Evolutionary conservation across 1,139 yeast genomes (phyloP).

Genomic region (Geotrichum restrictum): DNA sequence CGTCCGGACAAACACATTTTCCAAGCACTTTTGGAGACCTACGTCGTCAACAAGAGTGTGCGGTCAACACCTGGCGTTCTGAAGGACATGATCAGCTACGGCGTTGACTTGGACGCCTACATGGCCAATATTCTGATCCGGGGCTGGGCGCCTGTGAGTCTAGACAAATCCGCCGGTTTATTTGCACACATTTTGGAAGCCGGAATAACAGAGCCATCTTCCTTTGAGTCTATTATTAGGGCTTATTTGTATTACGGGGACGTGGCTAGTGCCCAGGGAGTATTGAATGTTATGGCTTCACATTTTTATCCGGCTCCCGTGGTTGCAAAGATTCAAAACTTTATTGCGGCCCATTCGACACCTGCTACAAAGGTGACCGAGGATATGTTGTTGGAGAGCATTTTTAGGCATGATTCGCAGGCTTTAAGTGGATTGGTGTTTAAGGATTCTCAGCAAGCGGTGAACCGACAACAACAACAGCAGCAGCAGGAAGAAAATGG

Average conservation of each 20-base stretch:
- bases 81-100: conserved; percentile 38
- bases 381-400: conserved; percentile 16
- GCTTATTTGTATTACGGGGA: conserved; percentile 36
- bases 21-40: conserved; percentile 42
- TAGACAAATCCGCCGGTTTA: conserved; percentile 35
- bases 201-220: conserved; percentile 38
- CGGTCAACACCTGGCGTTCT: conserved; percentile 35
- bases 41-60: conserved; percentile 37
- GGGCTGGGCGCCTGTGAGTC: conserved; percentile 39
- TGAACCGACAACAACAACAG: background rate
- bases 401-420: conserved; percentile 13
- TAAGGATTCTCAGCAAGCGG: background rate
- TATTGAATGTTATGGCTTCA: conserved; percentile 31
- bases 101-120: conserved; percentile 38
- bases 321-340: conserved; percentile 26
- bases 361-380: conserved; percentile 18
- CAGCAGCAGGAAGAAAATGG: background rate
- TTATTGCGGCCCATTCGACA: conserved; percentile 20
- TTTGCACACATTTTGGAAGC: conserved; percentile 34
- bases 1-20: conserved; percentile 41
- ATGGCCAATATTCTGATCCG: conserved; percentile 40
- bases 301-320: conserved; percentile 36
- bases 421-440: background rate
- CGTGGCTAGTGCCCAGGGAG: conserved; percentile 30
- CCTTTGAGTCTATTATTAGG: conserved; percentile 39